Conservation (phyloP, 2,329 filamentous ascomycete species). For the Botrytis squamosa region DNA sequence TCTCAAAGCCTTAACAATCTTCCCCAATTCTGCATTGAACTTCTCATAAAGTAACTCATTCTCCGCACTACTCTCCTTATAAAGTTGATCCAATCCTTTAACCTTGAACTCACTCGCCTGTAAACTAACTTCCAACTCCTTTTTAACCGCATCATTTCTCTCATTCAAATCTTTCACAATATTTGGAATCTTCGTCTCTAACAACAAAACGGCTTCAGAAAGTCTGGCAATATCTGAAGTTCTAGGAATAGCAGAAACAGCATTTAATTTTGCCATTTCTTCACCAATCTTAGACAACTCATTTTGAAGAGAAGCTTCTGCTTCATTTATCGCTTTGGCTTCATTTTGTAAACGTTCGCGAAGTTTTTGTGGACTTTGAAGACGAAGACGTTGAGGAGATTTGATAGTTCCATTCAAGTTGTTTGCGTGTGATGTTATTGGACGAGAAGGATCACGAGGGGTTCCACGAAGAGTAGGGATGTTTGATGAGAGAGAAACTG, state of each 20-base stretch:
- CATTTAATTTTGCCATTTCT: constrained; percentile 66
- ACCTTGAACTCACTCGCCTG: constrained; percentile 74
- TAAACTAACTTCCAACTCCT: constrained; percentile 70
- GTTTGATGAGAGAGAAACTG: constrained; percentile 36
- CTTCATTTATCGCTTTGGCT: constrained; percentile 69
- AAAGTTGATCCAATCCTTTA: constrained; percentile 81
- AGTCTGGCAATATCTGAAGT: constrained; percentile 40
- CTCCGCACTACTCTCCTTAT: constrained; percentile 82
- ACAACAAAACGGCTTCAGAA: constrained; percentile 59
- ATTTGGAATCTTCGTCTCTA: constrained; percentile 66
- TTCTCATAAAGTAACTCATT: constrained; percentile 90
- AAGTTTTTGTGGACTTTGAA: constrained; percentile 71
- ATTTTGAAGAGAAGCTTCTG: constrained; percentile 66
- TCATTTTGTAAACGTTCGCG: constrained; percentile 84
- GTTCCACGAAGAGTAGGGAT: constrained; percentile 36
- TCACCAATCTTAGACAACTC: constrained; percentile 79
- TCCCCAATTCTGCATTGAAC: constrained; percentile 87
- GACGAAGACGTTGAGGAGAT: constrained; percentile 52
- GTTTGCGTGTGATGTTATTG: constrained; percentile 27
- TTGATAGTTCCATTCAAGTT: constrained; percentile 17
- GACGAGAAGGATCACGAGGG: constrained; percentile 30
- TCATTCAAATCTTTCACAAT: constrained; percentile 58
- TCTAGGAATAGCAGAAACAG: constrained; percentile 39
- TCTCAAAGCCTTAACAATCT: constrained; percentile 74
- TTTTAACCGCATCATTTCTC: constrained; percentile 62